phyloP scores from a whole-genome alignment of 1,284 basidiomycete species.

The Puccinia horiana region DNA sequence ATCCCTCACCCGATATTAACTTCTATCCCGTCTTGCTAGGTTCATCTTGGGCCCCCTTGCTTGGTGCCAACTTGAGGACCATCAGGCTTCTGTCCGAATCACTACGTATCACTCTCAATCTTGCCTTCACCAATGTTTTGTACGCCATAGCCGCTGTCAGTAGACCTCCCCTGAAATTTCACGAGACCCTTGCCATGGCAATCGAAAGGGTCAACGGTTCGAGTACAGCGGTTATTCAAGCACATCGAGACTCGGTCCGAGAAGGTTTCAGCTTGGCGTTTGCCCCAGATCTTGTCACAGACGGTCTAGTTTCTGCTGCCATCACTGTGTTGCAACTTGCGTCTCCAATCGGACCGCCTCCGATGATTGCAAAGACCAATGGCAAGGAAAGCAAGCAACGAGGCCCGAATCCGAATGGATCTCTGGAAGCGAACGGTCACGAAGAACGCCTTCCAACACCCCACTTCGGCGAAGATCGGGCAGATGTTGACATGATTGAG shows the following conservation, averaged over 20 bases:
- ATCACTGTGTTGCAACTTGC: conserved; percentile 45
- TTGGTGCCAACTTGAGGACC: conserved; percentile 36
- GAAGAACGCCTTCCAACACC: conserved; percentile 30
- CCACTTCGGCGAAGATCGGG: conserved; percentile 17
- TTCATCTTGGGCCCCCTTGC: conserved; percentile 43
- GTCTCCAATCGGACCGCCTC: conserved; percentile 15
- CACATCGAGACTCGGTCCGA: conserved; percentile 47
- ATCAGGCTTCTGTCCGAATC: conserved; percentile 40
- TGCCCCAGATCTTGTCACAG: conserved; percentile 44
- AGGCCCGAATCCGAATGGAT: not conserved
- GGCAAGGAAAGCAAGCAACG: not conserved
- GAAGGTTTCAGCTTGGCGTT: conserved; percentile 48
- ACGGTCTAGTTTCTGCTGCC: conserved; percentile 45
- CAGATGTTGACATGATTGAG: conserved; percentile 42
- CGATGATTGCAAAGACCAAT: not conserved
- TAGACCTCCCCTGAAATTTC: conserved; percentile 20
- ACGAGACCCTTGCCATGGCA: conserved; percentile 36
- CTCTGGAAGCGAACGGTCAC: not conserved
- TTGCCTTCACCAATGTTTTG: conserved; percentile 42
- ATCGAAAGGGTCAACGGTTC: conserved; percentile 46
- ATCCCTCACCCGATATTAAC: not conserved
- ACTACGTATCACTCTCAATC: conserved; percentile 41
- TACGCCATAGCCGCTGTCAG: conserved; percentile 19
- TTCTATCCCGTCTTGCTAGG: not conserved
- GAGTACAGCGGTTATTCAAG: conserved; percentile 46